Base-by-base conservation (phyloP, 176 grass and related monocot genomes). In the Themeda triandra region DNA sequence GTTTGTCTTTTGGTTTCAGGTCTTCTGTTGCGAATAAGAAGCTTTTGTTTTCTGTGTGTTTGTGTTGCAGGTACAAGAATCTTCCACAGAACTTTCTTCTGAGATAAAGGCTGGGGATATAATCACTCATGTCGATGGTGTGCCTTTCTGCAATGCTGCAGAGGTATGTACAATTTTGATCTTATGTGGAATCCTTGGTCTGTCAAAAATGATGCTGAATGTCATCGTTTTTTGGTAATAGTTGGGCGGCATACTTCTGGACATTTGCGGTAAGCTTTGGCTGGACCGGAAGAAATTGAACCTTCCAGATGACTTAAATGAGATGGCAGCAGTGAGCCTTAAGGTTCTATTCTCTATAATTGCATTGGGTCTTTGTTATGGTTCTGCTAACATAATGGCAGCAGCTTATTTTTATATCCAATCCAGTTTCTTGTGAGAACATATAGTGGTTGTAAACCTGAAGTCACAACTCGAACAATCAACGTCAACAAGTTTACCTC, bases 101-200 rank as follows among this genome's bases (percentile, higher is more conserved):
- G 69, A 73, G 18, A 83, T 83, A 83, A 46, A 83, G 54, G 39
- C 46, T 5, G 69, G 81, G 39, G 69, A 83, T 0, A 18, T 83
- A 40, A 83, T 83, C 56, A 83, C 69, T 33, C 81, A 74, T 83
- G 12, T 83, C 25, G 4, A 83, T 74, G 69, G 70, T 73, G 7
- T 63, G 35, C 69, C 56, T 35, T 74, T 74, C 27, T 73, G 37
- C 81, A 83, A 15, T 73, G 81, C 69, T 64, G 56, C 69, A 74
- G 81, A 83, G 69, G 81, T 82, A 44, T 74, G 23, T 35, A 23
- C 45, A 0, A 42, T 41, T 83, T 21, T 39, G 29, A 41, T 0
- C 13, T 37, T 53, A 59, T 59, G 27, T 60, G 18, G 2, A 69
- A 69, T 40, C 35, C 9, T 69, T 39, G 66, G 33, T 39, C 66